Base-by-base conservation (phyloP, 495 filamentous ascomycete genomes). In the Endocarpon pusillum region DNA sequence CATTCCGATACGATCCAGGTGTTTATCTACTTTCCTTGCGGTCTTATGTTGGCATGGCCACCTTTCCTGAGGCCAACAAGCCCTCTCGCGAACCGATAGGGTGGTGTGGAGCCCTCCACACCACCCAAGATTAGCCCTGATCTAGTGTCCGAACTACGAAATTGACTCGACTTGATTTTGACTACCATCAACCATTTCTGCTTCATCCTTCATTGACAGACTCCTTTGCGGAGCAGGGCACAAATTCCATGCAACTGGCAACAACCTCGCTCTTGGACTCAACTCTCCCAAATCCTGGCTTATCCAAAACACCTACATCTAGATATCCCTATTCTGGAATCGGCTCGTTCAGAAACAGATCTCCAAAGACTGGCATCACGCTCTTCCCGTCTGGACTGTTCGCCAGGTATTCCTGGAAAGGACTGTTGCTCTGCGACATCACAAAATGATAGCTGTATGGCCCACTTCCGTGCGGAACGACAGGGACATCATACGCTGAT, bases 361-460 rank as follows among this genome's bases (percentile, higher is more conserved):
- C 79, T 17, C 85, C 85, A 54, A 94, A 94, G 9, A 94, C 85
- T 2, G 85, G 85, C 41, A 80, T 57, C 20, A 94, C 83, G 21
- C 69, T 78, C 61, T 84, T 81, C 20, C 85, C 85, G 42, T 93
- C 85, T 0, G 85, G 65, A 1, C 81, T 89, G 54, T 93, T 93
- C 42, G 84, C 28, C 7, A 94, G 69, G 43, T 94, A 93, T 55
- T 94, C 85, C 54, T 92, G 82, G 64, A 93, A 94, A 14, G 85
- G 85, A 24, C 77, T 76, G 58, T 92, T 92, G 14, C 76, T 69
- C 53, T 92, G 84, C 24, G 81, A 85, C 42, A 91, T 72, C 27
- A 92, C 85, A 42, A 84, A 92, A 59, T 94, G 85, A 59, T 94
- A 94, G 41, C 79, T 85, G 63, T 94, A 93, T 2, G 85, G 78